Percentiles rank a stretch among this genome's conserved stretches.
Evolutionary conservation across 2,329 filamentous ascomycete species (phyloP).

Genomic region (Xylariaceae sp.): DNA sequence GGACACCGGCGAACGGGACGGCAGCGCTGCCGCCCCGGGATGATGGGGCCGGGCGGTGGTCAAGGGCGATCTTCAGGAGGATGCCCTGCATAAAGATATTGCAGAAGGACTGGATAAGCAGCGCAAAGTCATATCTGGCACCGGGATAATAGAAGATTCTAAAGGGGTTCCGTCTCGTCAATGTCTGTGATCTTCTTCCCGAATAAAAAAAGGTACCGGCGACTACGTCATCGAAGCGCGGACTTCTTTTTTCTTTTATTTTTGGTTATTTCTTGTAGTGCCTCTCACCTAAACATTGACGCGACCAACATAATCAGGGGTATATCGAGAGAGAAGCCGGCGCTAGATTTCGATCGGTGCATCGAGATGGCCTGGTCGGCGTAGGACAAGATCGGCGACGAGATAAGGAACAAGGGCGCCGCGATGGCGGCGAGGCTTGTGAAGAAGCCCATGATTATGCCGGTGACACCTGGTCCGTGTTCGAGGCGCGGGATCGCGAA

Average conservation of each 20-base stretch:
- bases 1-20: constrained; percentile 55
- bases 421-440: constrained; percentile 49
- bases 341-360: constrained; percentile 58
- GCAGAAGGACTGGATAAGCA: constrained; percentile 60
- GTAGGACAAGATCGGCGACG: constrained; percentile 61
- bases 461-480: neutral
- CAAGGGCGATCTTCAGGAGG: constrained; percentile 63
- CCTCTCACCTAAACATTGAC: constrained; percentile 54
- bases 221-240: neutral
- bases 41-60: constrained; percentile 57
- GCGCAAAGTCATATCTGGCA: constrained; percentile 56
- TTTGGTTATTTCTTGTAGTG: too few relatives aligned
- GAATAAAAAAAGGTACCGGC: neutral
- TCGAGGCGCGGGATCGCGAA: neutral
- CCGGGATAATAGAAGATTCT: constrained; percentile 68
- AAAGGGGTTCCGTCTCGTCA: constrained; percentile 7
- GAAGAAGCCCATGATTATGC: constrained; percentile 39
- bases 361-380: constrained; percentile 62
- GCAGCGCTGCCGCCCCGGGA: constrained; percentile 56
- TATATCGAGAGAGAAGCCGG: constrained; percentile 65
- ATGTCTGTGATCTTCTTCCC: neutral
- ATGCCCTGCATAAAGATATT: constrained; percentile 60
- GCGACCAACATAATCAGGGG: constrained; percentile 68
- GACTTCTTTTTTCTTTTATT: too few relatives aligned
- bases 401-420: constrained; percentile 58